A percentile compares a stretch with the other conserved stretches of the same genome.
These are phyloP conservation scores for Camelina laxa DNA, from an alignment of 345 rosid genomes.

Conservation along the genomic window DNA sequence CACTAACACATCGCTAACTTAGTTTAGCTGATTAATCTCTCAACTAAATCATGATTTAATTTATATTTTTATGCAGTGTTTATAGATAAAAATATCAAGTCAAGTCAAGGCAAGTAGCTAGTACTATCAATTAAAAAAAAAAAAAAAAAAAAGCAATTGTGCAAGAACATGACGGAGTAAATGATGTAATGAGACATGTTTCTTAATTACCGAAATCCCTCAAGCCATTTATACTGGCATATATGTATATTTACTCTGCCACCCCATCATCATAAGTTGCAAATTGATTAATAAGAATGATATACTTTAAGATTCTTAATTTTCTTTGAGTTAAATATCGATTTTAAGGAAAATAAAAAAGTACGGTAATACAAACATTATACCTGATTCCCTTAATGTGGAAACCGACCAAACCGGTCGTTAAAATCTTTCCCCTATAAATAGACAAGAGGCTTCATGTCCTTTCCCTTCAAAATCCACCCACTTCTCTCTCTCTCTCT, in stretches of 20 bases:
- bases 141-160: slow-evolving; percentile 2
- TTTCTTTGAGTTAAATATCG: slow-evolving; percentile 6
- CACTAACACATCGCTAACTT: not conserved
- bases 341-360: slow-evolving; percentile 9
- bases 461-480: slow-evolving; percentile 6
- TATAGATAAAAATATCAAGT: slow-evolving; percentile 10
- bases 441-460: slow-evolving; percentile 28
- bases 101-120: not conserved
- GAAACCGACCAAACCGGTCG: slow-evolving; percentile 46
- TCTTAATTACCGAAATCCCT: not conserved
- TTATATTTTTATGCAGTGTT: not conserved
- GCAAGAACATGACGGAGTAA: slow-evolving; percentile 30
- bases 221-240: slow-evolving; percentile 15
- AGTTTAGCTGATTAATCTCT: not conserved
- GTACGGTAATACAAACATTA: not conserved
- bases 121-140: no score
- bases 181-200: slow-evolving; percentile 32
- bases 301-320: not conserved
- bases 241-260: not conserved
- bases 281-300: slow-evolving; percentile 17
- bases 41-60: not conserved
- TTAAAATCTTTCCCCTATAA: slow-evolving; percentile 24
- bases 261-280: slow-evolving; percentile 11
- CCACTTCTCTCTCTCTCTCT: not conserved
- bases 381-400: slow-evolving; percentile 21